These are phyloP conservation scores for Proliferodiscus dingleyae DNA, from an alignment of 2,329 filamentous ascomycete genomes.

Conservation along the genomic window DNA sequence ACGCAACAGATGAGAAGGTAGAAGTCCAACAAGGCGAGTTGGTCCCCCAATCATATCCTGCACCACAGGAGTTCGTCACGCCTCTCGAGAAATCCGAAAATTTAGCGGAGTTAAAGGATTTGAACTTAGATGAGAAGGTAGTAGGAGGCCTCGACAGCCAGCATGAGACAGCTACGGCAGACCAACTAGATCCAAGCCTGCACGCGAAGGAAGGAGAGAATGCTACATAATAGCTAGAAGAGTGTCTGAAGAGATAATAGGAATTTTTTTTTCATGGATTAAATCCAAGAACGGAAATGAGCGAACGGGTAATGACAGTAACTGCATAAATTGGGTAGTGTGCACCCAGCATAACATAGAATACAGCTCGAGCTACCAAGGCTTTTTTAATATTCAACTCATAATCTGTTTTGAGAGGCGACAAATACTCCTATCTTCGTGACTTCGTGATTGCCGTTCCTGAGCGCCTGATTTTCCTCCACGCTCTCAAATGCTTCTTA, in stretches of 20 bases:
- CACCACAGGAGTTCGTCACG: slow-evolving; percentile 22
- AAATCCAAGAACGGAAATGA: too few species aligned
- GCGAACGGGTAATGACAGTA: too few species aligned
- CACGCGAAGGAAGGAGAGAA: background rate
- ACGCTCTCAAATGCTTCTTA: too few species aligned
- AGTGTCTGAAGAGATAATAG: background rate
- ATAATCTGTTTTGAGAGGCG: too few species aligned
- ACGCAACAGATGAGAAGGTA: background rate
- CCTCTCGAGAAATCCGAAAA: slow-evolving; percentile 14
- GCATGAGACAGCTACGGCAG: slow-evolving; percentile 11
- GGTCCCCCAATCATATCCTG: slow-evolving; percentile 18
- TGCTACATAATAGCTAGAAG: background rate
- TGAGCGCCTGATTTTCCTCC: too few species aligned
- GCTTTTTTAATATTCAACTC: too few species aligned
- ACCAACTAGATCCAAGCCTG: slow-evolving; percentile 15
- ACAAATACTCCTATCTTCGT: too few species aligned
- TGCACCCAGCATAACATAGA: too few species aligned
- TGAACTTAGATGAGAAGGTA: slow-evolving; percentile 17
- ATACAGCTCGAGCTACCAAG: too few species aligned
- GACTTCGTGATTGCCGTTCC: too few species aligned
- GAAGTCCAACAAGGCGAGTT: slow-evolving; percentile 20
- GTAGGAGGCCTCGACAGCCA: slow-evolving; percentile 3
- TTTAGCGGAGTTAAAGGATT: slow-evolving; percentile 1
- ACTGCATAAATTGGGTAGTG: too few species aligned
- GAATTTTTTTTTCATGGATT: too few species aligned